Evolutionary conservation across 345 rosid genomes (phyloP).

Genomic region (Rhizophora apiculata): DNA sequence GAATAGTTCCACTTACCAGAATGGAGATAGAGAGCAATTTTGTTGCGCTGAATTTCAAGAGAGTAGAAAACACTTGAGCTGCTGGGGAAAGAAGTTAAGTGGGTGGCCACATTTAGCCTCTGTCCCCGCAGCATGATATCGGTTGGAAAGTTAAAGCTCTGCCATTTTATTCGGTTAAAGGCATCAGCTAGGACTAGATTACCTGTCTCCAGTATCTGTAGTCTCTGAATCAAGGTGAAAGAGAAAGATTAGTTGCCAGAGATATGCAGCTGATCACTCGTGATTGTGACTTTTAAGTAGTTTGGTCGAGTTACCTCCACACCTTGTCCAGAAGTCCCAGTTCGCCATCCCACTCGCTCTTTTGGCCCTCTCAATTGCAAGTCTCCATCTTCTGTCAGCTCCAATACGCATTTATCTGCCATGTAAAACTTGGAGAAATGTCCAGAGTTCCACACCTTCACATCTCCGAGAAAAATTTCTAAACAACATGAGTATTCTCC

Average conservation of each 20-base stretch:
- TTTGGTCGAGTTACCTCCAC: slow-evolving; percentile 59
- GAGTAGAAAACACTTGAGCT: slow-evolving; percentile 58
- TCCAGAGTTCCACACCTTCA: slow-evolving; percentile 86
- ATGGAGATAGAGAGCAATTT: slow-evolving; percentile 58
- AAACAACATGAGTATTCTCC: slow-evolving; percentile 60
- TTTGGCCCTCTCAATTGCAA: slow-evolving; percentile 56
- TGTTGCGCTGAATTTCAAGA: slow-evolving; percentile 58
- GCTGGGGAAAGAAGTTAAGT: slow-evolving; percentile 69
- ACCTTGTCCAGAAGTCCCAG: slow-evolving; percentile 80
- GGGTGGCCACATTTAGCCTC: slow-evolving; percentile 72
- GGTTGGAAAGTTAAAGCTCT: slow-evolving; percentile 91
- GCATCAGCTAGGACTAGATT: slow-evolving; percentile 68
- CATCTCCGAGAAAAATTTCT: slow-evolving; percentile 71
- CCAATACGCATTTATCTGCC: slow-evolving; percentile 51
- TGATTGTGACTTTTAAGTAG: neutral
- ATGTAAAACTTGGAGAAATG: slow-evolving; percentile 62
- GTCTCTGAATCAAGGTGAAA: slow-evolving; percentile 50
- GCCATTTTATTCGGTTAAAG: slow-evolving; percentile 66
- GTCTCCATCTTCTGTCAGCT: slow-evolving; percentile 67
- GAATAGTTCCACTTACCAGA: slow-evolving; percentile 65
- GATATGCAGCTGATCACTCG: neutral
- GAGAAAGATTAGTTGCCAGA: neutral
- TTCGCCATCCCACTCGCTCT: slow-evolving; percentile 66
- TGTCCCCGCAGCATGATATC: slow-evolving; percentile 82
- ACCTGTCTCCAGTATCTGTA: slow-evolving; percentile 60